Evolutionary conservation across 2,329 filamentous ascomycete genomes (phyloP), one percentile per base, ranked within the genome.

Genomic region (Verruconis gallopava): DNA sequence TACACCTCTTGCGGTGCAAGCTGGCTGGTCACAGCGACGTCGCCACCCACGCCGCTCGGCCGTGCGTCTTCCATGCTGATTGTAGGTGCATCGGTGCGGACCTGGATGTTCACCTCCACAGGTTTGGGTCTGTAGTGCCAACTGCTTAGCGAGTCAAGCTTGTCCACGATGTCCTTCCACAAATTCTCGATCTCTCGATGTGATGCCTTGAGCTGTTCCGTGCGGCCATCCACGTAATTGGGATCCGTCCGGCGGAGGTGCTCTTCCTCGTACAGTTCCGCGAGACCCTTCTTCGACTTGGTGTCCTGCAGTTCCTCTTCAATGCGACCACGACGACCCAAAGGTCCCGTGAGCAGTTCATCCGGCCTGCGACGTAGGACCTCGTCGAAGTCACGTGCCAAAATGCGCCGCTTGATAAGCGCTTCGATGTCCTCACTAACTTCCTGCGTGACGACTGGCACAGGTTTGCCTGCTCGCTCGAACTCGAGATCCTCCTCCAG

Each of bases 71-170:
- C 91, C 82, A 96, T 93, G 50, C 75, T 73, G 49, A 96, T 79
- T 3, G 84, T 85, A n/a, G 88, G 85, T 3, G 91, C 84, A 61
- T 96, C 89, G 19, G 85, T 74, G 22, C 95, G 81, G 43, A 95
- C 82, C 34, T 84, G 88, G 48, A 98, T 75, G 36, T 76, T 75
- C n/a, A 85, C 77, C 40, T 81, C 81, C 2, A 80, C 73, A 9
- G 84, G 79, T 65, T 88, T 93, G 42, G 91, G 91, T 61, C 85
- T 88, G 73, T 94, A 95, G 64, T 95, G 83, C 79, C 85, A 93
- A 58, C 83, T 93, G 61, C 79, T 88, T 48, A 98, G 76, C 19
- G 84, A 77, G 61, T 98, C 91, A 43, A 98, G 77, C 48, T 85
- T 83, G 36, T 73, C 74, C 54, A 74, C 79, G 41, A 95, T 71